Base-by-base conservation (phyloP, 371 early-diverging fungal genomes). In the Saksenaea vasiformis region DNA sequence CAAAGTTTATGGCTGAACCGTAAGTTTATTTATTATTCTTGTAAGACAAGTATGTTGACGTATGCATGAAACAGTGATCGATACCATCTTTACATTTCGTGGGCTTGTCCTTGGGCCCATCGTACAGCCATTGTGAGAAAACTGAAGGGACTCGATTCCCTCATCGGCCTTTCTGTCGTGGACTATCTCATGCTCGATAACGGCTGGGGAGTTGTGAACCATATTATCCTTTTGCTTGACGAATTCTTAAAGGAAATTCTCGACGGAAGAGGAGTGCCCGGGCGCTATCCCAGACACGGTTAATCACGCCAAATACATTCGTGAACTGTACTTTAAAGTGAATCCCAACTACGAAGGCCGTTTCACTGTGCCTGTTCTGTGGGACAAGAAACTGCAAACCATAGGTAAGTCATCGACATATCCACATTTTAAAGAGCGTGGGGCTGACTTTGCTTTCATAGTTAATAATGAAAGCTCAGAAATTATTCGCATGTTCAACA, bases 391-490 rank as follows among this genome's bases (percentile, higher is more conserved):
- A 80, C 72, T 74, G 15, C 61, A 87, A 39, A 98, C 95, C n/a
- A 96, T 98, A 59, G 87, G 87, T 85, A 82, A 64, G 71, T 56
- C 15, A 26, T 8, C 11, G 54, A 19, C 15, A 5, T 8, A 37
- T 37, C 9, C 4, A 35, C 9, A 55, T 11, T 38, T 27, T 19
- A 5, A 27, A 9, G 24, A 13, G 4, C 15, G 14, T 4, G 19
- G 31, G 15, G 2, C 13, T 9, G 8, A 55, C 56, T 14, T 51
- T 24, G 43, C 15, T 38, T 26, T 1, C 7, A 26, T 57, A 87
- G 98, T 98, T 27, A 98, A 94, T 86, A 98, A 98, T 77, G 98
- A 98, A 74, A 89, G 90, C 64, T 90, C 92, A 5, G 98, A 98
- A 74, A 96, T 98, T 64, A 97, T 98, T 63, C 89, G 97, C 38